phyloP scores from a whole-genome alignment of 2,329 filamentous ascomycete genomes.

The Nakataea oryzae region DNA sequence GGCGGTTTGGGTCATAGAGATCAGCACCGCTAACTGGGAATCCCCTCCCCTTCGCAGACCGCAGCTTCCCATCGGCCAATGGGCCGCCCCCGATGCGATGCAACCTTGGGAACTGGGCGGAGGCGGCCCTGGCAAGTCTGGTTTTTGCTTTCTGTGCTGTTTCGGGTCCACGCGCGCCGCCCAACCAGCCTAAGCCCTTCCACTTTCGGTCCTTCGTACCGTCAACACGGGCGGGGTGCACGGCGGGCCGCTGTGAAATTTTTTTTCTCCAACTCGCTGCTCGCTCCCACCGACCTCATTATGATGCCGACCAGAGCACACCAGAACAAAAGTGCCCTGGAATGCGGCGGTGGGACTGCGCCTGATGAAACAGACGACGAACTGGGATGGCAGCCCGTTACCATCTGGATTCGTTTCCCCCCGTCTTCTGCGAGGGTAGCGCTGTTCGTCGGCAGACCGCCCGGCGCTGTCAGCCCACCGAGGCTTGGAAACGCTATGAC shows the following conservation, averaged over 20 bases:
- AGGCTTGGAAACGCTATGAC: background rate
- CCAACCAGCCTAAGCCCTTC: background rate
- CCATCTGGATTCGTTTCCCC: background rate
- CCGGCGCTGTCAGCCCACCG: background rate
- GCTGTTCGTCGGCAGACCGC: background rate
- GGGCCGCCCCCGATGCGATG: background rate
- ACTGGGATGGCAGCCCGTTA: background rate
- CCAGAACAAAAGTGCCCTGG: background rate
- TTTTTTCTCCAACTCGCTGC: background rate
- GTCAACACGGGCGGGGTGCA: no score
- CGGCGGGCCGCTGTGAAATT: no score
- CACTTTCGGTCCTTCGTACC: no score
- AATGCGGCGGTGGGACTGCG: background rate
- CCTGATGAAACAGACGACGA: background rate
- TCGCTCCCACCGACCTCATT: background rate
- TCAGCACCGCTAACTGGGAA: background rate
- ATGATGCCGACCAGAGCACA: background rate
- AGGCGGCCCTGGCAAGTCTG: background rate
- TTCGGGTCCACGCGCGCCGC: background rate
- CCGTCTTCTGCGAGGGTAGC: no score
- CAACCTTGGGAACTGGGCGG: no score
- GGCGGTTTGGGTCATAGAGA: background rate
- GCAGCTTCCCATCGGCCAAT: background rate
- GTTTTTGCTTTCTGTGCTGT: background rate
- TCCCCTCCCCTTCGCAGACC: no score